phyloP scores from a whole-genome alignment of 371 early-diverging fungal species.

The Nematocida ausubeli region DNA sequence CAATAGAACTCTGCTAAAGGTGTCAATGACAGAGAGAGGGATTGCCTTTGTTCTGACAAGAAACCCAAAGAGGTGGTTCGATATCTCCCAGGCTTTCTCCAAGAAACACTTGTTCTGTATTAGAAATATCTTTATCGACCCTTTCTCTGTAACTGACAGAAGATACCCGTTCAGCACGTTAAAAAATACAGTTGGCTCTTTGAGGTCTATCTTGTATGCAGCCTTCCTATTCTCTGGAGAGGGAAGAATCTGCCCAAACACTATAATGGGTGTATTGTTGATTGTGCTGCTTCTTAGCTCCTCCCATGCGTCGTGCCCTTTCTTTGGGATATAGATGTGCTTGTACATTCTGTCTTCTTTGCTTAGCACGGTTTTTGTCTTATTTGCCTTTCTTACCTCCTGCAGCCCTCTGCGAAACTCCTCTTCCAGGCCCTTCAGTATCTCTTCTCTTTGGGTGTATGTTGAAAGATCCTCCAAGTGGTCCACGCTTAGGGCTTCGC shows the following conservation, averaged over 20 bases:
- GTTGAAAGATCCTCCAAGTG: constrained; percentile 15
- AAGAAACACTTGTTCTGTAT: constrained; percentile 2
- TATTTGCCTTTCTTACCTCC: constrained; percentile 8
- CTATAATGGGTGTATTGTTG: constrained; percentile 9
- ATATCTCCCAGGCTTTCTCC: constrained; percentile 37
- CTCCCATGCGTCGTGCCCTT: constrained; percentile 34
- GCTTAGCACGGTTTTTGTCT: neutral
- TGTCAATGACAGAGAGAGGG: constrained; percentile 27
- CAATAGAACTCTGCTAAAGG: constrained; percentile 2
- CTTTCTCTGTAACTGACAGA: neutral
- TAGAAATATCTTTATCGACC: constrained; percentile 17
- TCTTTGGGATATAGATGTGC: neutral
- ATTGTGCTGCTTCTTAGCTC: neutral
- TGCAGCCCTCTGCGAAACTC: constrained; percentile 40
- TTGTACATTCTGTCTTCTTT: constrained; percentile 15
- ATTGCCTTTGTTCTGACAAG: constrained; percentile 18
- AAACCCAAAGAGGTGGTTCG: constrained; percentile 40
- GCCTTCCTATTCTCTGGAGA: constrained; percentile 1
- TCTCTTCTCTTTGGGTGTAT: constrained; percentile 32
- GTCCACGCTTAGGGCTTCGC: neutral
- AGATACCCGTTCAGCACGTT: constrained; percentile 20
- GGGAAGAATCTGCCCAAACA: neutral
- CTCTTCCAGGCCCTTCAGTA: constrained; percentile 40
- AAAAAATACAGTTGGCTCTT: constrained; percentile 34
- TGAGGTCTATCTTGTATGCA: constrained; percentile 38